Percentiles rank a stretch among this genome's conserved stretches.
These are phyloP conservation scores for Aphanomyces astaci DNA, from an alignment of 352 stramenopile species.

Conservation along the genomic window DNA sequence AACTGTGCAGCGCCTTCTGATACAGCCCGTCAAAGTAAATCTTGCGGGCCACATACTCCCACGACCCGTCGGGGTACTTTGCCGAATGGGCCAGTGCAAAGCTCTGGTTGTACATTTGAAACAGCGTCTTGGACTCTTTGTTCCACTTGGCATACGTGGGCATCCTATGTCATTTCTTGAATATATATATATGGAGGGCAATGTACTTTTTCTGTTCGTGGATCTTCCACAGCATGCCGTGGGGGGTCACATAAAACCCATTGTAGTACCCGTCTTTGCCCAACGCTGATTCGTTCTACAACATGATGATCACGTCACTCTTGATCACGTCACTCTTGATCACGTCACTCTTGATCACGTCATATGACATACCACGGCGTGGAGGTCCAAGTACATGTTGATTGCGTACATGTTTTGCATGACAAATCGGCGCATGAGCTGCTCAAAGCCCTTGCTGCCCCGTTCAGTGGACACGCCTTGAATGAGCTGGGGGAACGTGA, in stretches of 20 bases:
- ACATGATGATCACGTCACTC: too few species aligned
- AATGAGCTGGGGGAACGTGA: conserved; percentile 36
- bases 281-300: conserved; percentile 41
- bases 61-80: conserved; percentile 34
- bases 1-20: conserved; percentile 33
- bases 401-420: conserved; percentile 30
- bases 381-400: conserved; percentile 46
- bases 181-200: conserved; percentile 19
- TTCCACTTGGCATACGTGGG: conserved; percentile 14
- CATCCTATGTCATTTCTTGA: conserved; percentile 25
- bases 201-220: conserved; percentile 11
- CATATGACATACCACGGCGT: conserved; percentile 35
- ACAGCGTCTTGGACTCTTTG: conserved; percentile 10
- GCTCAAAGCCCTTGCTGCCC: conserved; percentile 34
- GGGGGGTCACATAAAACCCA: conserved; percentile 33
- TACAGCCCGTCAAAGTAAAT: conserved; percentile 52
- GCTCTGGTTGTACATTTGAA: conserved; percentile 1
- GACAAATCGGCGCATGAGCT: conserved; percentile 39
- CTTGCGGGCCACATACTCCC: conserved; percentile 43
- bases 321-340: conserved; percentile 20
- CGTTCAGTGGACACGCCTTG: conserved; percentile 33
- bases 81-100: background rate
- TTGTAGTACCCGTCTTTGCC: conserved; percentile 33
- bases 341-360: background rate
- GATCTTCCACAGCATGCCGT: conserved; percentile 46